Base-by-base conservation (phyloP, 2,329 filamentous ascomycete genomes). In the Didymella pinodella region DNA sequence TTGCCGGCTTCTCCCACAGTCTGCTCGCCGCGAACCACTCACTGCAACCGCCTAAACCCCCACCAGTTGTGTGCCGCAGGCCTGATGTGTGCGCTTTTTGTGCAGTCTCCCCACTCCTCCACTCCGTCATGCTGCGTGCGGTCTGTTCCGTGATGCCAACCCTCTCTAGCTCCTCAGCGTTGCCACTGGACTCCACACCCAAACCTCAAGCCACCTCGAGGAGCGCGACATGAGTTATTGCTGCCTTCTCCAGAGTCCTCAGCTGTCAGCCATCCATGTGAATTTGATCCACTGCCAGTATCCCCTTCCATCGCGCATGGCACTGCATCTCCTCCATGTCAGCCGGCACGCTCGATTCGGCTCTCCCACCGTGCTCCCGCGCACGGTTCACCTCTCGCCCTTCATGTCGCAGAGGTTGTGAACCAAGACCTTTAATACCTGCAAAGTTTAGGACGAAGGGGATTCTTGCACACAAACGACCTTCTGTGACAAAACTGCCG, bases 331-430 rank as follows among this genome's bases (percentile, higher is more conserved):
- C 7, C n/a, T 16, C 3, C 12, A 20, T 43, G 57, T 58, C 54
- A 57, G 43, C 50, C 48, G 38, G 40, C 40, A 34, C 45, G 46
- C 62, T 58, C 54, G 38, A 54, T 61, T 57, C 54, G 46, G 57
- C 45, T 10, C 29, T 25, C 38, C 22, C 29, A n/a, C 41, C 5
- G 34, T n/a, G n/a, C 28, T 57, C 18, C 16, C 16, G 29, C n/a
- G 56, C 56, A 58, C 38, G 40, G 56, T 34, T 45, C 56, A 54
- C 56, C 46, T 44, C 53, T 53, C 61, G 51, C 59, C 44, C 48
- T 54, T 46, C 52, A 56, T 47, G 63, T 65, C 62, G 51, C 63
- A 66, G 58, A 45, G 10, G 16, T n/a, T 45, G 20, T 34, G 22
- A 34, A 45, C n/a, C 38, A n/a, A 25, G 36, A 11, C 49, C 45